Conservation (phyloP, 164 flowering plant species). For the Magnolia changhungtana region DNA sequence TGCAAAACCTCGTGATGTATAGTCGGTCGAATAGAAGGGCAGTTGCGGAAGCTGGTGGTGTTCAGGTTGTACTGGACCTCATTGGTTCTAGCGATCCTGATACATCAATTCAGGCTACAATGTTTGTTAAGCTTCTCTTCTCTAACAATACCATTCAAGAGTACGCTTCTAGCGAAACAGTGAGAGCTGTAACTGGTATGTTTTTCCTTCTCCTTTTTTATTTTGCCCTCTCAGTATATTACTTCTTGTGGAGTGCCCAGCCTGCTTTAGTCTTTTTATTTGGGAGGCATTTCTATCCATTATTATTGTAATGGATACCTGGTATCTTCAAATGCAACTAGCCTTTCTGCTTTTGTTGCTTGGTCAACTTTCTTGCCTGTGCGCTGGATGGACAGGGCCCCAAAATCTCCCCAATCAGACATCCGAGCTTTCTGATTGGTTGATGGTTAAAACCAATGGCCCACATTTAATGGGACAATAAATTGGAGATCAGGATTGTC, state of each 20-base stretch:
- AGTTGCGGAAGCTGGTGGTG: constrained; percentile 99
- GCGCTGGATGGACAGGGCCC: too few species aligned
- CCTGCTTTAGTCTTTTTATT: neutral
- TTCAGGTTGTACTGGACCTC: constrained; percentile 91
- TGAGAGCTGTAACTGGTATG: constrained; percentile 91
- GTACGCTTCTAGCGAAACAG: constrained; percentile 96
- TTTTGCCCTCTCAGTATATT: neutral
- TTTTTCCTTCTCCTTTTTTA: neutral
- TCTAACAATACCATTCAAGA: constrained; percentile 95
- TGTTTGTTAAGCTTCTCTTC: constrained; percentile 89
- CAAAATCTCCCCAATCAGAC: too few species aligned
- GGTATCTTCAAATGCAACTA: neutral
- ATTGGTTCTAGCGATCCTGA: constrained; percentile 89
- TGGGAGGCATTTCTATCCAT: neutral
- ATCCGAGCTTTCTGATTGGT: too few species aligned
- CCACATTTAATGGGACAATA: too few species aligned
- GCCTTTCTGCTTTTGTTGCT: neutral
- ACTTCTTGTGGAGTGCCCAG: neutral
- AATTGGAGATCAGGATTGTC: too few species aligned
- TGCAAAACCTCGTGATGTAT: constrained; percentile 96
- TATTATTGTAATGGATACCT: neutral
- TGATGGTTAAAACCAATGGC: too few species aligned
- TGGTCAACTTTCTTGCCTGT: neutral
- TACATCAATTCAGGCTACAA: constrained; percentile 93
- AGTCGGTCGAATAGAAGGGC: constrained; percentile 96